These are phyloP conservation scores for Linnemannia exigua DNA, from an alignment of 192 early-diverging fungal species.

Conservation along the genomic window DNA sequence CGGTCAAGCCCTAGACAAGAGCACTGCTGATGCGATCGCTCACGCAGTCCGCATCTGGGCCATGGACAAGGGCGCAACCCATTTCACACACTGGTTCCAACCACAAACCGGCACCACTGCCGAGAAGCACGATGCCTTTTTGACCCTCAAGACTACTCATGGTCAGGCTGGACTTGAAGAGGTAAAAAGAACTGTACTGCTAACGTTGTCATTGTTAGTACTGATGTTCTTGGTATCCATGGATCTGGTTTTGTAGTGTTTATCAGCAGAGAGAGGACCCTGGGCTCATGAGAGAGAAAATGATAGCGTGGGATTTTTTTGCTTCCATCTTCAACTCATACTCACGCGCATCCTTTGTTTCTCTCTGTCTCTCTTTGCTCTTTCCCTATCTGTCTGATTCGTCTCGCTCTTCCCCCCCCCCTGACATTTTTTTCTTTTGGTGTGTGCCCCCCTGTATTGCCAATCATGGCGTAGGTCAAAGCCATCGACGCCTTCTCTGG, in stretches of 20 bases:
- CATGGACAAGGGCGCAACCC: conserved; percentile 94
- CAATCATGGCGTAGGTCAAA: conserved; percentile 48
- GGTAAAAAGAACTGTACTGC: conserved; percentile 52
- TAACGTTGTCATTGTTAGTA: no score
- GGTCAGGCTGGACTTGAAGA: conserved; percentile 83
- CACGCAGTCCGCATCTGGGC: conserved; percentile 98
- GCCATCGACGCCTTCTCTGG: conserved; percentile 97
- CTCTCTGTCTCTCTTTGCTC: background rate
- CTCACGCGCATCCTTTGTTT: background rate
- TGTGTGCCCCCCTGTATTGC: background rate
- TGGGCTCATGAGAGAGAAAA: background rate
- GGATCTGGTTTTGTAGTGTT: background rate
- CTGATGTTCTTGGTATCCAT: no score
- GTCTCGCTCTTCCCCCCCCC: background rate
- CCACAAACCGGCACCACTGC: conserved; percentile 97
- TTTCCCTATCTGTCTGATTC: background rate
- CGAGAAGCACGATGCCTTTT: conserved; percentile 98
- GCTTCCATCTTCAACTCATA: background rate
- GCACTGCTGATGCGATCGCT: conserved; percentile 96
- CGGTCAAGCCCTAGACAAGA: conserved; percentile 86
- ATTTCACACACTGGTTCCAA: conserved; percentile 99
- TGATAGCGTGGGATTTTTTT: background rate
- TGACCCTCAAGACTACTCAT: conserved; percentile 86
- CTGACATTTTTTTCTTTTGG: background rate
- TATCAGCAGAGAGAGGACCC: background rate